phyloP scores from a whole-genome alignment of 2,329 filamentous ascomycete genomes.

The Fusarium agapanthi region DNA sequence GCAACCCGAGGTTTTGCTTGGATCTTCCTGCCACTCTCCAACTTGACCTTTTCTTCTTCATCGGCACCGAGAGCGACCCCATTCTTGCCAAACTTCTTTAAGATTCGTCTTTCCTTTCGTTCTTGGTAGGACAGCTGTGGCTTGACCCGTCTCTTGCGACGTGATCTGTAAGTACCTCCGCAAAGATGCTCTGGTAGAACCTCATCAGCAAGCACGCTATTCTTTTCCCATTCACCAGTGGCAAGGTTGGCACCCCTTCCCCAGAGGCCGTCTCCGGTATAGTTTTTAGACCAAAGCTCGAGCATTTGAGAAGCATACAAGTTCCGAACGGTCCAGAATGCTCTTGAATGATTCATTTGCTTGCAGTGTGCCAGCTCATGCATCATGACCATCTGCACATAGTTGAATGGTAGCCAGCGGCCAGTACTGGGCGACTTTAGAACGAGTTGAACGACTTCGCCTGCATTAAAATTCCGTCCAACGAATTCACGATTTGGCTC shows the following conservation, averaged over 20 bases:
- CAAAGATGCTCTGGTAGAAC: constrained; percentile 76
- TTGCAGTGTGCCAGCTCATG: constrained; percentile 89
- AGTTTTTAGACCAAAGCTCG: constrained; percentile 72
- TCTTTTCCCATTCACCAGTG: constrained; percentile 67
- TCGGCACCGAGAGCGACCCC: constrained; percentile 76
- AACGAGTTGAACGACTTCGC: constrained; percentile 86
- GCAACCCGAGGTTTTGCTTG: constrained; percentile 77
- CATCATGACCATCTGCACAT: constrained; percentile 96
- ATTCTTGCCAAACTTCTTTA: constrained; percentile 79
- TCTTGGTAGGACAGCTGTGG: constrained; percentile 72
- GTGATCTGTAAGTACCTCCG: constrained; percentile 78
- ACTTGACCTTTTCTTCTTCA: constrained; percentile 67
- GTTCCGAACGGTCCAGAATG: constrained; percentile 84
- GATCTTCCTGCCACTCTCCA: constrained; percentile 72
- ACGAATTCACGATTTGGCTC: constrained; percentile 84
- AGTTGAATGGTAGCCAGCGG: constrained; percentile 81
- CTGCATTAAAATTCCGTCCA: constrained; percentile 89
- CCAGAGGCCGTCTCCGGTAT: constrained; percentile 87
- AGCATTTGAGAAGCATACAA: constrained; percentile 76
- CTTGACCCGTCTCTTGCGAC: constrained; percentile 64
- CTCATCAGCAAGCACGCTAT: constrained; percentile 62
- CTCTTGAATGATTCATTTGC: constrained; percentile 88
- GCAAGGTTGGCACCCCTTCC: constrained; percentile 72
- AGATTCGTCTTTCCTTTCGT: constrained; percentile 74
- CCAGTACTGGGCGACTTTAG: constrained; percentile 71